Evolutionary conservation across 495 filamentous ascomycete genomes (phyloP), one percentile per base, ranked within the genome.

Genomic region (Zalerion maritima): DNA sequence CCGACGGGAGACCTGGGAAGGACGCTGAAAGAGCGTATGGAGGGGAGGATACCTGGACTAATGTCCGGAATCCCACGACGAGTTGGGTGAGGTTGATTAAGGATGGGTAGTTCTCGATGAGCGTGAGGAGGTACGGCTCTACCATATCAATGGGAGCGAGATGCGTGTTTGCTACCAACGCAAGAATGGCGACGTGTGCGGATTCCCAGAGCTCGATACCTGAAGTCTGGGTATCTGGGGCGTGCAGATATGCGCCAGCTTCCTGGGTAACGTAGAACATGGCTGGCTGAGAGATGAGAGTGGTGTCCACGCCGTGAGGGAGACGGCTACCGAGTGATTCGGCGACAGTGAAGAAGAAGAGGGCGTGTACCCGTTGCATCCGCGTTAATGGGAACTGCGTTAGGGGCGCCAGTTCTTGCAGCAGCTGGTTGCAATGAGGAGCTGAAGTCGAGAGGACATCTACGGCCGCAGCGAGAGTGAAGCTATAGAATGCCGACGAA

Each of bases 51-150:
- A 94, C 75, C 41, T 77, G 75, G 41, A 94, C 70, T 29, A 96
- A 59, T 5, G 83, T 87, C 48, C 81, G 84, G 66, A 94, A 86
- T 14, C 87, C 89, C 10, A 96, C 67, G 21, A 87, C 73, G 57
- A 97, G 96, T 57, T 97, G 89, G 5, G 84, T 71, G 3, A 77
- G 68, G 1, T 83, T 87, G 10, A 97, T 72, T 37, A 80, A 79
- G 4, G 61, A 41, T 2, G 89, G 91, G 53, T 94, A 97, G 6
- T 80, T 67, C 47, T 71, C 62, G 54, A 94, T 86, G 0, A 94
- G 66, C 14, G 73, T 71, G 30, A 87, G 78, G 33, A 89, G 69
- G 51, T 97, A 96, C 47, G 82, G 81, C 2, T 85, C 85, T 9
- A 87, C 60, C 29, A 92, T 65, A 36, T 68, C 68, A 9, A 71